Evolutionary conservation across 1,284 basidiomycete genomes (phyloP).

Genomic region (Neonothopanus nambi): DNA sequence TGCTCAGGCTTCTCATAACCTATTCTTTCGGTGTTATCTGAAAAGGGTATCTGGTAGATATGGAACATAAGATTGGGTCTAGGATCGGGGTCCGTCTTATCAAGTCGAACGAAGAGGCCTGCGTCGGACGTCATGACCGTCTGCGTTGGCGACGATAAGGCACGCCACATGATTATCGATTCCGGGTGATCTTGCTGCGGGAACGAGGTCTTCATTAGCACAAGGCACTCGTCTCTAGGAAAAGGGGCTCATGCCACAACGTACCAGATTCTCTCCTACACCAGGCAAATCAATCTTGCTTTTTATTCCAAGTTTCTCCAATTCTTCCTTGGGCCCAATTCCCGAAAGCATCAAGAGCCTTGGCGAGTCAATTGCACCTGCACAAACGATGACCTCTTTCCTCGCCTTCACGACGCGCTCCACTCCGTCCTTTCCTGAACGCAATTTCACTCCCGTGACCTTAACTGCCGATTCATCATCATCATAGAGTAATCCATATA

Average conservation of each 20-base stretch:
- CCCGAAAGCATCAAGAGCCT: constrained; percentile 13
- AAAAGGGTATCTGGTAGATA: constrained; percentile 3
- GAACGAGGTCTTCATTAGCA: not conserved
- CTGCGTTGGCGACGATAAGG: constrained; percentile 1
- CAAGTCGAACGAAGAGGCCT: not conserved
- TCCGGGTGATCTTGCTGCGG: constrained; percentile 2
- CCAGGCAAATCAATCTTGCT: not conserved
- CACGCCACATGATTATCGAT: constrained; percentile 6
- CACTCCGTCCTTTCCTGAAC: not conserved
- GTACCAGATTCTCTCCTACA: constrained; percentile 1
- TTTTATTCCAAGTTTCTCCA: constrained; percentile 6
- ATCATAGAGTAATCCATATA: not conserved
- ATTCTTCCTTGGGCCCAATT: constrained; percentile 4
- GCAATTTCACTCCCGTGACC: not conserved
- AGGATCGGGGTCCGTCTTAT: not conserved
- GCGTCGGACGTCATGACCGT: constrained; percentile 6
- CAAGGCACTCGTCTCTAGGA: no score
- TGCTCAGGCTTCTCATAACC: constrained; percentile 4
- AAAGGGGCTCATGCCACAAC: no score
- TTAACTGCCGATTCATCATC: not conserved
- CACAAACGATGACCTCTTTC: constrained; percentile 9
- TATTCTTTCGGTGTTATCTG: not conserved
- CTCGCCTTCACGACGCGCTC: not conserved
- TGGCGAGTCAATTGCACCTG: constrained; percentile 11
- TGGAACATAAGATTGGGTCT: constrained; percentile 2